These are phyloP conservation scores for Saccharomycopsis crataegensis DNA, from an alignment of 1,139 yeast species.

Conservation along the genomic window DNA sequence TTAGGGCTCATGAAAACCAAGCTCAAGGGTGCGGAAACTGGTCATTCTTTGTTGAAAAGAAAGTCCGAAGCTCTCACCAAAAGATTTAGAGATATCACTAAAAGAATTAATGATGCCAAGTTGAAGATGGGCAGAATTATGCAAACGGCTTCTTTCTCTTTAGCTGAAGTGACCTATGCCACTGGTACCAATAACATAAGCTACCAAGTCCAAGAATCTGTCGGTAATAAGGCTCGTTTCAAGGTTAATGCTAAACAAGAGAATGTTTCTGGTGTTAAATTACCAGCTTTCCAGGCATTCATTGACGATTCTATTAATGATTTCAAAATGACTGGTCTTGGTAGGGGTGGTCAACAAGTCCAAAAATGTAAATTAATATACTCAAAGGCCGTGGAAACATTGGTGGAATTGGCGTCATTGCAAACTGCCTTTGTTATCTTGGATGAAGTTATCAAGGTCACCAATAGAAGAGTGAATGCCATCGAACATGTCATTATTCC, in stretches of 20 bases:
- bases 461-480: conserved; percentile 97
- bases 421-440: conserved; percentile 93
- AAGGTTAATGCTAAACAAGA: conserved; percentile 89
- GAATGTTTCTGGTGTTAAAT: conserved; percentile 90
- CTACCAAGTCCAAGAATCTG: conserved; percentile 93
- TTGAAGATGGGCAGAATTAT: conserved; percentile 96
- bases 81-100: conserved; percentile 91
- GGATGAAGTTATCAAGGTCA: conserved; percentile 95
- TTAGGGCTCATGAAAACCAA: conserved; percentile 90
- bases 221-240: conserved; percentile 74
- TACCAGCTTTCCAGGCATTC: conserved; percentile 86
- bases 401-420: conserved; percentile 89
- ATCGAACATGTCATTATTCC: conserved; percentile 98
- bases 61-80: conserved; percentile 96
- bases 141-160: conserved; percentile 97
- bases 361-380: conserved; percentile 91
- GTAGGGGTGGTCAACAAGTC: conserved; percentile 98
- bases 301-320: conserved; percentile 83
- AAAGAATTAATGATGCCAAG: conserved; percentile 90
- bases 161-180: conserved; percentile 95
- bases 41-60: conserved; percentile 86
- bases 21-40: conserved; percentile 95
- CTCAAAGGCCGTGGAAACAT: conserved; percentile 90
- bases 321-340: conserved; percentile 92
- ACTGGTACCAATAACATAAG: conserved; percentile 87